Evolutionary conservation across 179 eudicot genomes (phyloP).

Genomic region (Drosera spatulata): DNA sequence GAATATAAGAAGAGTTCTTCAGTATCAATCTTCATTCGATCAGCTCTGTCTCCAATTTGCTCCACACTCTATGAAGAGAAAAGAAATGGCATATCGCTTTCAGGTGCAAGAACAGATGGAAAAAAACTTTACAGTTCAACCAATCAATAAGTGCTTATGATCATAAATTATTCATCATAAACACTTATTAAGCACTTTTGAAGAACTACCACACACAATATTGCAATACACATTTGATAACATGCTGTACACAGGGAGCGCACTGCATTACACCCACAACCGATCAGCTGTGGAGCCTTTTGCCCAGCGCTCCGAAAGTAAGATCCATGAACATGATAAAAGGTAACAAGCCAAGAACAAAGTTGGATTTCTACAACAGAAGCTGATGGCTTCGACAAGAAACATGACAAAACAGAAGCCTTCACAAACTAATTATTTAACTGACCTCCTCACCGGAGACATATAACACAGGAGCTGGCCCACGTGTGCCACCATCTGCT

Average conservation of each 20-base stretch:
- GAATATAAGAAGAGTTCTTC: constrained; percentile 76
- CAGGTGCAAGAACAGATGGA: background rate
- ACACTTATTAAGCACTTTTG: too few relatives aligned
- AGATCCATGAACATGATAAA: too few relatives aligned
- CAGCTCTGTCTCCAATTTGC: constrained; percentile 94
- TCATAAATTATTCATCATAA: too few relatives aligned
- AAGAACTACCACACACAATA: too few relatives aligned
- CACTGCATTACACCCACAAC: too few relatives aligned
- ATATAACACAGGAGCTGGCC: constrained; percentile 70
- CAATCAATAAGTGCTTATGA: too few relatives aligned
- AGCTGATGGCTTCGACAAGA: background rate
- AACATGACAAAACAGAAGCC: background rate
- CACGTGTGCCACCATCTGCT: constrained; percentile 50
- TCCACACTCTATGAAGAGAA: constrained; percentile 68
- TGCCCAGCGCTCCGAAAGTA: too few relatives aligned
- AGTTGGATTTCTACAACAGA: background rate
- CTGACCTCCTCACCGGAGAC: constrained; percentile 98
- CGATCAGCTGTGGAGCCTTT: too few relatives aligned
- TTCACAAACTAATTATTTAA: background rate
- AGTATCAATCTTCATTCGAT: constrained; percentile 62
- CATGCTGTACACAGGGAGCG: too few relatives aligned
- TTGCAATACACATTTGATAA: too few relatives aligned
- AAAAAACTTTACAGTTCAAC: background rate
- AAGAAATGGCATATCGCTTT: background rate
- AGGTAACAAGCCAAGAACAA: too few relatives aligned